Percentiles rank a stretch among this genome's conserved stretches.
Conservation (phyloP, 192 early-diverging fungal species). For the Coemansia sp. region DNA sequence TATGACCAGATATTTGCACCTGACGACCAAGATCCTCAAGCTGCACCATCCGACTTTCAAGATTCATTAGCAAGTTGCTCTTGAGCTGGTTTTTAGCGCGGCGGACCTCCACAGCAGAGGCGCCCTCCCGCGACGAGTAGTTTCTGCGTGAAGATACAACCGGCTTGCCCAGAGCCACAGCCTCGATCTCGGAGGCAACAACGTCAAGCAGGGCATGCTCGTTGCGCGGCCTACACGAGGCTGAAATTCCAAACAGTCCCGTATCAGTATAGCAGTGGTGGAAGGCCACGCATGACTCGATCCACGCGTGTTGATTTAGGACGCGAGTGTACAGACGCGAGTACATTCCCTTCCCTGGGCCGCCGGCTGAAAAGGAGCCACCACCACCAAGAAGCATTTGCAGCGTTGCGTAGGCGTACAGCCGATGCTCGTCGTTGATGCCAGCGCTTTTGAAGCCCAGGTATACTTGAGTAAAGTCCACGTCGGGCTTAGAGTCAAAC, state of each 20-base stretch:
- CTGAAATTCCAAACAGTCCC: conserved; percentile 91
- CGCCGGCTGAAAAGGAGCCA: conserved; percentile 95
- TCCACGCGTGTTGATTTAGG: conserved; percentile 91
- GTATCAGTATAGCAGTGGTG: conserved; percentile 91
- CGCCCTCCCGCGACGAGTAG: conserved; percentile 43
- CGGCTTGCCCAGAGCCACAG: conserved; percentile 56
- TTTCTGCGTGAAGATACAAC: conserved; percentile 26
- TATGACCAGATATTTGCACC: conserved; percentile 69
- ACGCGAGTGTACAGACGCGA: conserved; percentile 95
- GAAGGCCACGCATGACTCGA: conserved; percentile 92
- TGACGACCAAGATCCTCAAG: conserved; percentile 95
- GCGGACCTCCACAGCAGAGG: conserved; percentile 63
- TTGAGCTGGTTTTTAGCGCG: conserved; percentile 97
- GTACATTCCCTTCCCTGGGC: conserved; percentile 99
- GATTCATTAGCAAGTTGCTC: conserved; percentile 88
- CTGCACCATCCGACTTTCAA: conserved; percentile 92
- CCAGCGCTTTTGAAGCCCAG: conserved; percentile 86
- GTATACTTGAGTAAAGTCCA: conserved; percentile 84
- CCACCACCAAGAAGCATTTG: conserved; percentile 94
- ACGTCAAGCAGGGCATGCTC: conserved; percentile 78
- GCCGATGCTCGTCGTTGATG: conserved; percentile 73
- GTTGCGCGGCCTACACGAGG: conserved; percentile 79
- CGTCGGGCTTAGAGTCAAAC: conserved; percentile 69
- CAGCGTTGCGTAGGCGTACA: conserved; percentile 90
- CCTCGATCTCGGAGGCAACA: conserved; percentile 80